Base-by-base conservation (phyloP, 345 rosid genomes). In the Syzygium oleosum region DNA sequence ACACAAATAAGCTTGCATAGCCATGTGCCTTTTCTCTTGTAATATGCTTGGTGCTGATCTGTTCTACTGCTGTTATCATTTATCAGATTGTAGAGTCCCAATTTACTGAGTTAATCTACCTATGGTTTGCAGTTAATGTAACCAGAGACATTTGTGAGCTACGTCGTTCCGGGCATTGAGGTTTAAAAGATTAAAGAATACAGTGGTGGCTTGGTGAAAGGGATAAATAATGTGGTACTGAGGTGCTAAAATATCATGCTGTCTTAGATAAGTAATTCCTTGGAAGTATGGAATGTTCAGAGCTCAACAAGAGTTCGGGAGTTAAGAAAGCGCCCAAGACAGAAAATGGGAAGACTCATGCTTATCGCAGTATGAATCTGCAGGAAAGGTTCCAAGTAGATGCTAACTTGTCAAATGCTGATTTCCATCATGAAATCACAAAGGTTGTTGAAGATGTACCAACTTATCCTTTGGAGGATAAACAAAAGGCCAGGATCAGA, bases 371-470 rank as follows among this genome's bases (percentile, higher is more conserved):
- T 58, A 65, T 88, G 87, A 88, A 88, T 86, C 90, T 87, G 85
- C 92, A 87, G 49, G 94, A 91, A 80, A 90, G 90, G 88, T 90
- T 92, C 77, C 90, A 89, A 85, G 91, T 68, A 65, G 93, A 91
- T 86, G 93, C 94, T 21, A 89, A 89, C 3, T 88, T 93, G 12
- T 89, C 93, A 46, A 89, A 91, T 85, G 91, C 94, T 31, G 95
- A 93, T 89, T 90, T 92, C 49, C 92, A 91, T 89, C 90, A 87
- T 54, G 92, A 95, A 89, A 92, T 92, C 43, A 91, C 88, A 7
- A 90, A 91, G 85, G 91, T 90, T 89, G 88, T 84, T 52, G 92
- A 90, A 85, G 93, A 91, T 51, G 85, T 87, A 8, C 89, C 91
- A 61, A 92, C 94, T 9, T 87, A 87, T 85, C 86, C 91, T 54